Conservation (phyloP, 371 early-diverging fungal species). For the Apophysomyces sp. region DNA sequence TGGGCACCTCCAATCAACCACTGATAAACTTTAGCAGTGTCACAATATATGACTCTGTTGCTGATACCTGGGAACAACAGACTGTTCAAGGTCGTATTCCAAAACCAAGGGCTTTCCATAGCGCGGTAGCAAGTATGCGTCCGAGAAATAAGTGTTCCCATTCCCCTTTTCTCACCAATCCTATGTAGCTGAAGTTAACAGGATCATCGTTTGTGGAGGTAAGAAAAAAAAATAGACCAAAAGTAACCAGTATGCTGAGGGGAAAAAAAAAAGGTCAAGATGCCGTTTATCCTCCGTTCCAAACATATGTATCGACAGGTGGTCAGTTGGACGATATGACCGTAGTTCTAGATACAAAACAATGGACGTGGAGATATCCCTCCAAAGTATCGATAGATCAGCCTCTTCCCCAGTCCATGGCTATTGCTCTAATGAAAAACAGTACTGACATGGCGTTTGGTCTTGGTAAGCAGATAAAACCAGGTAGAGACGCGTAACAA, state of each 20-base stretch:
- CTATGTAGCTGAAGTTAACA: neutral
- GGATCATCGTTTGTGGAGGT: neutral
- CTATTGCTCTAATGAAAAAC: neutral
- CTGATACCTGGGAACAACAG: neutral
- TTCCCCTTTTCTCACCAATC: neutral
- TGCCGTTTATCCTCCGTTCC: neutral
- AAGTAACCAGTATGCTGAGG: no score
- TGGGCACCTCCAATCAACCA: neutral
- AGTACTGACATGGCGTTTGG: neutral
- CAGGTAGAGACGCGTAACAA: neutral
- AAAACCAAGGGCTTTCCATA: neutral
- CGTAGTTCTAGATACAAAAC: neutral
- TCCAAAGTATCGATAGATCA: neutral
- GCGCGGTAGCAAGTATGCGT: neutral
- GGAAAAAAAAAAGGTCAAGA: neutral
- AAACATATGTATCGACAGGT: neutral
- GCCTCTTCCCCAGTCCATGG: neutral
- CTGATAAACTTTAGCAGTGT: neutral
- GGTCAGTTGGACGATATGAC: constrained; percentile 11
- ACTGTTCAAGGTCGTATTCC: neutral
- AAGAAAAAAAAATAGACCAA: neutral
- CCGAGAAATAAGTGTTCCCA: neutral
- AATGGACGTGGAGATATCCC: neutral
- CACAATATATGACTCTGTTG: neutral
- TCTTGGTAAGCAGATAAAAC: neutral